These are phyloP conservation scores for Colletotrichum plurivorum DNA, from an alignment of 2,329 filamentous ascomycete species.

Conservation along the genomic window DNA sequence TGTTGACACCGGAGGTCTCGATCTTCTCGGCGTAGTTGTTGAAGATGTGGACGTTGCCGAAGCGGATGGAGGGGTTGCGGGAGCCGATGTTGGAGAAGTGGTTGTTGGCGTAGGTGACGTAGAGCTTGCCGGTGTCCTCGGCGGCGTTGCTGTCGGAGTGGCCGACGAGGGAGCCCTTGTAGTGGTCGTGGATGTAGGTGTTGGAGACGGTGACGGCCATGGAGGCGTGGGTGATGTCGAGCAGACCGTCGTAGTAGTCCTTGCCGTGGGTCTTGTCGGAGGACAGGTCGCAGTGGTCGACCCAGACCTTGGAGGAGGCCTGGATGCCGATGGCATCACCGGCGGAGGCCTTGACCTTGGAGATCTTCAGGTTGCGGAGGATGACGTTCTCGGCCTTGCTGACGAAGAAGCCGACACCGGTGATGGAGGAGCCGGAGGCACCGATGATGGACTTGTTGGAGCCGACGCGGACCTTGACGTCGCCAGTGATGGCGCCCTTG, in stretches of 20 bases:
- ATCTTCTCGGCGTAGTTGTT: conserved; percentile 66
- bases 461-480: conserved; percentile 55
- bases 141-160: conserved; percentile 70
- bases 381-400: conserved; percentile 71
- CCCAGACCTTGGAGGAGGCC: conserved; percentile 71
- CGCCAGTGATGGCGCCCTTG: conserved; percentile 56
- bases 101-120: conserved; percentile 78
- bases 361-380: conserved; percentile 72
- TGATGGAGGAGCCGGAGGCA: conserved; percentile 53
- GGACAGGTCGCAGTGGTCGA: conserved; percentile 77
- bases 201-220: conserved; percentile 71
- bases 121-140: conserved; percentile 74
- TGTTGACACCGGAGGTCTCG: conserved; percentile 65
- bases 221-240: conserved; percentile 74
- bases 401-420: conserved; percentile 66
- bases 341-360: conserved; percentile 67
- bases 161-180: conserved; percentile 72
- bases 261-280: conserved; percentile 73
- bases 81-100: conserved; percentile 75
- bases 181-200: conserved; percentile 59
- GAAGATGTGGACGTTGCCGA: conserved; percentile 73
- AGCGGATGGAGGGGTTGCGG: conserved; percentile 74
- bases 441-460: conserved; percentile 64
- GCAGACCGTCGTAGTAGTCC: conserved; percentile 78
- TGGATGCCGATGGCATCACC: conserved; percentile 75